phyloP scores from a whole-genome alignment of 371 early-diverging fungal species.

The Mucor ambiguus region DNA sequence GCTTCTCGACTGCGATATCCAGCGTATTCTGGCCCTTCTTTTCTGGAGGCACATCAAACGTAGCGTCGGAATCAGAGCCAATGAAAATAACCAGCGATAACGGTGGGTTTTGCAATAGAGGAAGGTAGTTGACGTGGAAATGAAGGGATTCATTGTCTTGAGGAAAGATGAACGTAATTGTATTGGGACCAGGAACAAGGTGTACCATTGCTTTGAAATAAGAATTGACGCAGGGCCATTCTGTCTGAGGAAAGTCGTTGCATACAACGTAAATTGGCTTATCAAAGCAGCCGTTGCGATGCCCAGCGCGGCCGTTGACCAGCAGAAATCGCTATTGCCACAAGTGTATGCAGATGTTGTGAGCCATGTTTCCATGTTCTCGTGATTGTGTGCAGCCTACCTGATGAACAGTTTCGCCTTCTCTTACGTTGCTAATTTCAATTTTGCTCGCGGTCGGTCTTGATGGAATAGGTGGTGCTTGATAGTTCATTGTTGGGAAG shows the following conservation, averaged over 20 bases:
- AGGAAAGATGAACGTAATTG: constrained; percentile 44
- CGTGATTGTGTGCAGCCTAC: constrained; percentile 6
- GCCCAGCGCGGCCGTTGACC: constrained; percentile 57
- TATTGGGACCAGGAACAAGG: constrained; percentile 60
- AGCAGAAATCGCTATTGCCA: constrained; percentile 54
- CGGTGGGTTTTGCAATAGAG: constrained; percentile 60
- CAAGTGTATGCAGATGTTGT: not conserved
- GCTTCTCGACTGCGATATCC: constrained; percentile 52
- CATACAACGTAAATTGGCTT: constrained; percentile 40
- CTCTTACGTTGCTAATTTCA: constrained; percentile 42
- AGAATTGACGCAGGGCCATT: constrained; percentile 59
- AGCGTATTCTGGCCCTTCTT: constrained; percentile 49
- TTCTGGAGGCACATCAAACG: constrained; percentile 65
- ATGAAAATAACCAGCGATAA: constrained; percentile 59
- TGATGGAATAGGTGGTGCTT: constrained; percentile 12
- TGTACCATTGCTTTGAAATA: constrained; percentile 68
- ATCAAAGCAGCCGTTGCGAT: constrained; percentile 29
- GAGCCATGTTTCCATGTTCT: not conserved
- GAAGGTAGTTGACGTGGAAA: constrained; percentile 53
- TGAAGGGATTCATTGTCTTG: constrained; percentile 12
- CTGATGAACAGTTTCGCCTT: constrained; percentile 61
- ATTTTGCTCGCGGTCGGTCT: constrained; percentile 4
- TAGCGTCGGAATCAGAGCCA: constrained; percentile 58
- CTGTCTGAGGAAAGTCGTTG: constrained; percentile 53
- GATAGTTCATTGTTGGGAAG: constrained; percentile 6